Percentiles rank a stretch among this genome's conserved stretches.
phyloP scores from a whole-genome alignment of 192 early-diverging fungal species.

The Entomortierella parvispora region DNA sequence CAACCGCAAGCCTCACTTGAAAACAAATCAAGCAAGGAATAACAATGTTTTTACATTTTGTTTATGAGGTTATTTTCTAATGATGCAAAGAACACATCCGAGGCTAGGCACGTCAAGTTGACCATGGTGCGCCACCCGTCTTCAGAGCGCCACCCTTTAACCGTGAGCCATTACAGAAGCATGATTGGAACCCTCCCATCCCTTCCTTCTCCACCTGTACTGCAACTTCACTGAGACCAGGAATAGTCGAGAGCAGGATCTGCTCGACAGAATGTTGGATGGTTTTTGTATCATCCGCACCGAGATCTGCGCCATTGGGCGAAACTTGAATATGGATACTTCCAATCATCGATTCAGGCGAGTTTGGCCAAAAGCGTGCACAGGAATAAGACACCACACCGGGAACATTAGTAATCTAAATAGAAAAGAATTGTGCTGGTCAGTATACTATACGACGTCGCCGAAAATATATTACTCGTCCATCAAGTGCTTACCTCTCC shows the following conservation, averaged over 20 bases:
- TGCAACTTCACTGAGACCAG: conserved; percentile 61
- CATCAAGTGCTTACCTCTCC: conserved; percentile 50
- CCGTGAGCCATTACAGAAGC: conserved; percentile 53
- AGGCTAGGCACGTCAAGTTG: no score
- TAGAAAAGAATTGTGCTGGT: background rate
- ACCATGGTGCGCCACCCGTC: no score
- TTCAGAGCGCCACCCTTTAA: conserved; percentile 14
- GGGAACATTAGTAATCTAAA: conserved; percentile 34
- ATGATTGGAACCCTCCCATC: conserved; percentile 36
- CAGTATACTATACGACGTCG: background rate
- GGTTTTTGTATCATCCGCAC: conserved; percentile 27
- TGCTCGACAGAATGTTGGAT: conserved; percentile 55
- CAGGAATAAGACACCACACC: conserved; percentile 54
- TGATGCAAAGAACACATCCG: no score
- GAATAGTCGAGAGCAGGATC: conserved; percentile 55
- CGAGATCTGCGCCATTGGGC: conserved; percentile 14
- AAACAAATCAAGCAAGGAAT: no score
- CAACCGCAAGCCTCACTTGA: background rate
- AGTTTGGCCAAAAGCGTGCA: conserved; percentile 70
- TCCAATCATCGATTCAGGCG: conserved; percentile 60
- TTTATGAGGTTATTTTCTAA: no score
- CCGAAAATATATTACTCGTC: background rate
- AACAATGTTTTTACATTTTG: no score
- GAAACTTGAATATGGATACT: conserved; percentile 61
- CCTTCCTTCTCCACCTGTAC: conserved; percentile 62